A percentile compares a stretch with the other conserved stretches of the same genome.
Conservation (phyloP, 2,329 filamentous ascomycete genomes). For the Diaporthe amygdali region DNA sequence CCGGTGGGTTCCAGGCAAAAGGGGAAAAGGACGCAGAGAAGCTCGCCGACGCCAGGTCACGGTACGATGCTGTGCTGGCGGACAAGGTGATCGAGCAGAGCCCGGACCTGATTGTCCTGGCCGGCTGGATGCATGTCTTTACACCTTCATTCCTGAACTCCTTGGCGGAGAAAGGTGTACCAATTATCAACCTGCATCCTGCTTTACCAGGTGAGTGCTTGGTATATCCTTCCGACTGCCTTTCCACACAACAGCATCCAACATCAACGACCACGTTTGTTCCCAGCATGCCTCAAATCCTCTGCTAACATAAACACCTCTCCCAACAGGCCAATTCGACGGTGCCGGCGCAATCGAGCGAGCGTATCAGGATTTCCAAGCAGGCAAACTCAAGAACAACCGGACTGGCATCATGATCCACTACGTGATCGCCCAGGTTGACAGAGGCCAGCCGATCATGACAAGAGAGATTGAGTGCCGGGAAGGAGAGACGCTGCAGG, state of each 20-base stretch:
- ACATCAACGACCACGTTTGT: neutral
- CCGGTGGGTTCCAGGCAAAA: constrained; percentile 66
- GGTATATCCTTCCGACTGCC: neutral
- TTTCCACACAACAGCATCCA: neutral
- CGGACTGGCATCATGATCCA: constrained; percentile 90
- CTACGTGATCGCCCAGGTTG: constrained; percentile 81
- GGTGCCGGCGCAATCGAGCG: constrained; percentile 79
- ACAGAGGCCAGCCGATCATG: constrained; percentile 77
- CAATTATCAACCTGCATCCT: constrained; percentile 84
- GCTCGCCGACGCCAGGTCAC: constrained; percentile 62
- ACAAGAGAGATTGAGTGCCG: constrained; percentile 71
- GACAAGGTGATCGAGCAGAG: constrained; percentile 65
- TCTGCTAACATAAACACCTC: neutral
- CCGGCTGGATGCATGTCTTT: constrained; percentile 89
- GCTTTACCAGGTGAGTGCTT: constrained; percentile 65
- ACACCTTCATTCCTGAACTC: constrained; percentile 73
- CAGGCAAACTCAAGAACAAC: constrained; percentile 66
- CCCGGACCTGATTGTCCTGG: constrained; percentile 79
- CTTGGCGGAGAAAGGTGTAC: constrained; percentile 64
- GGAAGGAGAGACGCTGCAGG: constrained; percentile 66
- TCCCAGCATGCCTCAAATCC: neutral
- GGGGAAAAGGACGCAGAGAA: constrained; percentile 64
- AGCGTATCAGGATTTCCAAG: constrained; percentile 75
- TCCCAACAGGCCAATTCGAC: constrained; percentile 68
- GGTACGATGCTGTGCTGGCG: constrained; percentile 79